Conservation (phyloP, 2,329 filamentous ascomycete species). For the Talaromyces sp. region DNA sequence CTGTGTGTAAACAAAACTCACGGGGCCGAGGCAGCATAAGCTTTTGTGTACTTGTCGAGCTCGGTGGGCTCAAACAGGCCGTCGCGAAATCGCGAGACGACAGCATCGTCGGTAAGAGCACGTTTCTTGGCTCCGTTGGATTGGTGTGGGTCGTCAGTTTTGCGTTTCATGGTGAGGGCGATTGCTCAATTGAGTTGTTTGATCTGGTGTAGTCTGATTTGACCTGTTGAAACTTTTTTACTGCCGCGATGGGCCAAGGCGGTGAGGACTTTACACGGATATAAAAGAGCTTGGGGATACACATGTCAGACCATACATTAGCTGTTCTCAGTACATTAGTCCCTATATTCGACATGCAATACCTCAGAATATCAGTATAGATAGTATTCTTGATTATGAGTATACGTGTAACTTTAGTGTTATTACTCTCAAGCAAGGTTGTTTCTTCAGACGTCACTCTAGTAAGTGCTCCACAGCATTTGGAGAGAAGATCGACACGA, state of each 20-base stretch:
- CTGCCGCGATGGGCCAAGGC: not conserved
- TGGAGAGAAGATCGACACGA: not conserved
- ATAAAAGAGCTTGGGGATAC: not conserved
- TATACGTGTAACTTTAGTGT: no score
- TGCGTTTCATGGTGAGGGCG: conserved; percentile 39
- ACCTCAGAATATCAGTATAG: not conserved
- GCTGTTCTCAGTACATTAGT: no score
- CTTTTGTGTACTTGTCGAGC: conserved; percentile 37
- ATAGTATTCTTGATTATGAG: no score
- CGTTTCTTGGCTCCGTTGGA: conserved; percentile 34
- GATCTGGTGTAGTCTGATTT: not conserved
- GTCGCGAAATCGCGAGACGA: conserved; percentile 37
- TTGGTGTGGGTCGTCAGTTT: conserved; percentile 28
- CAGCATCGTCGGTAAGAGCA: conserved; percentile 32
- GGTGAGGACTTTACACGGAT: not conserved
- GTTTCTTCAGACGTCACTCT: not conserved
- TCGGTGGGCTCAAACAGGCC: conserved; percentile 38
- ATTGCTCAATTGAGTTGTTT: not conserved
- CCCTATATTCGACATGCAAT: no score
- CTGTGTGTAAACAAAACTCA: conserved; percentile 21
- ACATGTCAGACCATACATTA: not conserved
- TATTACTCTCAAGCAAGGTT: not conserved
- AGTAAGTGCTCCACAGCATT: no score
- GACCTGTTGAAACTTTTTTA: not conserved
- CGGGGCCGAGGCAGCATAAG: conserved; percentile 39